Base-by-base conservation (phyloP, 2,329 filamentous ascomycete species). In the Stagonosporopsis chrysanthemi region DNA sequence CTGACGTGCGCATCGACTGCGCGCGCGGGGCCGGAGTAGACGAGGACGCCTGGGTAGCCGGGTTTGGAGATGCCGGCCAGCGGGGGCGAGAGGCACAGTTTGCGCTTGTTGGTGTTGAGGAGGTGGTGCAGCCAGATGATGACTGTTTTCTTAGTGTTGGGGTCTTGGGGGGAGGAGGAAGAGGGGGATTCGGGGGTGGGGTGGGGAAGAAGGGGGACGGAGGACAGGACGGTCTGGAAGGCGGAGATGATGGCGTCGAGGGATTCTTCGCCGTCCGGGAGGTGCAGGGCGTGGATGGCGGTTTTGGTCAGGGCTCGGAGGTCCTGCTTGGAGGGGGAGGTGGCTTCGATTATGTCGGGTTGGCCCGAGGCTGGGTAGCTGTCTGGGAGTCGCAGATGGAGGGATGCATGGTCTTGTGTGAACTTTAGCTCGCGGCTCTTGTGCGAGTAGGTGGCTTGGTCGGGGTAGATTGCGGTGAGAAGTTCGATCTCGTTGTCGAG, bases 81-180 rank as follows among this genome's bases (percentile, higher is more conserved):
- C 0, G 61, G 35, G 0, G 79, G 75, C 9, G 64, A 59, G 11
- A 81, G 68, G 6, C 76, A 76, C 38, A 77, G 74, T 60, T 81
- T 81, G 41, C 79, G 77, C 65, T 81, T 81, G 56, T 74, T 76
- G 15, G 76, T 77, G 31, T 78, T 79, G 49, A 81, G 76, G 7
- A 81, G 72, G 48, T 81, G 79, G 41, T 81, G 79, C 0, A 81
- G 73, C 76, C 78, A 81, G 45, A 81, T 72, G 17, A 81, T 72
- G 24, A 79, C 71, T 3, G 79, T 81, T 48, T 58, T 56, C 4
- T 39, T 56, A n/a, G 45, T 41, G 22, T 59, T 46, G 41, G 57
- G 42, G 17, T 61, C 55, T 45, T n/a, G n/a, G n/a, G n/a, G n/a
- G n/a, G 29, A n/a, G 6, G 38, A 33, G 8, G 38, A 33, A 2